These are phyloP conservation scores for Arabis alpina DNA, from an alignment of 345 rosid species.

Conservation along the genomic window DNA sequence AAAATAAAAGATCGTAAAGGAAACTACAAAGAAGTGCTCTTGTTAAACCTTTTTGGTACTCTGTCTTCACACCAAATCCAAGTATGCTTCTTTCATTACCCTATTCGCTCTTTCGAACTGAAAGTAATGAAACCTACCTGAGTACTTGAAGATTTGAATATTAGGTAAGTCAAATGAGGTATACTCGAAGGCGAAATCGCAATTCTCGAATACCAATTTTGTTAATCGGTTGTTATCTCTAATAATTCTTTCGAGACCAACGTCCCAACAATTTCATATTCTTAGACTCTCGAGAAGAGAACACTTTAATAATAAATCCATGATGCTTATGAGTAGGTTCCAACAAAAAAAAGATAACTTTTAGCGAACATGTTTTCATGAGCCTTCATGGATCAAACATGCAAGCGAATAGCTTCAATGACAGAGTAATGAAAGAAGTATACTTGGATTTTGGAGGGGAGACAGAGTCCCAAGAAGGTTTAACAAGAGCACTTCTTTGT, in stretches of 20 bases:
- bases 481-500: no score
- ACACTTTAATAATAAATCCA: not conserved
- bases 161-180: conserved; percentile 20
- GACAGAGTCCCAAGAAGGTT: no score
- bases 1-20: not conserved
- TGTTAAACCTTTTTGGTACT: not conserved
- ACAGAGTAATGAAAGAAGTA: not conserved
- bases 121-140: not conserved
- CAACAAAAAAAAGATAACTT: conserved; percentile 45
- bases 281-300: no score
- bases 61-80: conserved; percentile 1
- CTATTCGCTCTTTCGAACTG: conserved; percentile 14
- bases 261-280: conserved; percentile 46
- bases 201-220: conserved; percentile 42
- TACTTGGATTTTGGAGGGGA: no score
- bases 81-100: not conserved
- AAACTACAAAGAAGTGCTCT: conserved; percentile 2
- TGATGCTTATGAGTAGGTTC: conserved; percentile 31
- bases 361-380: conserved; percentile 5
- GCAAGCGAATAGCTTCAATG: conserved; percentile 43
- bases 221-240: conserved; percentile 20
- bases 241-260: not conserved
- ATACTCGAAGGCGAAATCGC: conserved; percentile 1
- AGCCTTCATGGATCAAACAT: conserved; percentile 16
- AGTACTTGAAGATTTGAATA: conserved; percentile 14